These are phyloP conservation scores for Moesziomyces parantarcticus DNA, from an alignment of 1,284 basidiomycete species.

Conservation along the genomic window DNA sequence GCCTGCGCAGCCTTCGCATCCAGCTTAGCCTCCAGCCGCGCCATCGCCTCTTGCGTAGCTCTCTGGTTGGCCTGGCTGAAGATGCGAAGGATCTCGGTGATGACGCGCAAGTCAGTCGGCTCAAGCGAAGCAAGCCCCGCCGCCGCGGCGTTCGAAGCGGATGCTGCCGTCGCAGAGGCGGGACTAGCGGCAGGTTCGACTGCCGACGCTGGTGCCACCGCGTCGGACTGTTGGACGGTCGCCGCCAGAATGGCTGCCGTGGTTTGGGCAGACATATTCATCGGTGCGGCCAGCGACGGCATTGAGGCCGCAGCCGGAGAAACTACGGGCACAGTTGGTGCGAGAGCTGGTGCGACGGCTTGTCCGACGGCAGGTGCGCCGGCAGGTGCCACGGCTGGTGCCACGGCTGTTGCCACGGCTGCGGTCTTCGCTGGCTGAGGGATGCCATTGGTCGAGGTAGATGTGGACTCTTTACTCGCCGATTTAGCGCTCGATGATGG, in stretches of 20 bases:
- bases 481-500: background rate
- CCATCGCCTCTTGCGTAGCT: slow-evolving; percentile 1
- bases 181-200: slow-evolving; percentile 4
- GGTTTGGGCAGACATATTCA: background rate
- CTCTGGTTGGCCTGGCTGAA: slow-evolving; percentile 21
- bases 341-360: background rate
- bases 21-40: slow-evolving; percentile 7
- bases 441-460: too few relatives aligned
- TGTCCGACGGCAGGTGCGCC: too few relatives aligned
- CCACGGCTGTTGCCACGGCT: background rate
- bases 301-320: background rate
- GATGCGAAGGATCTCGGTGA: slow-evolving; percentile 33
- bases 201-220: background rate
- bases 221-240: background rate
- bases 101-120: slow-evolving; percentile 14
- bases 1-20: slow-evolving; percentile 1
- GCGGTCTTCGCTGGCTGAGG: background rate
- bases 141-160: background rate
- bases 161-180: background rate
- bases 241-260: background rate
- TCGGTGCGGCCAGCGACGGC: too few relatives aligned
- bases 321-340: background rate
- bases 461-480: background rate
- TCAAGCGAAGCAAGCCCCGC: slow-evolving; percentile 12
- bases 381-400: background rate